These are phyloP conservation scores for Starmerella davenportii DNA, from an alignment of 805 yeast genomes.

Conservation along the genomic window DNA sequence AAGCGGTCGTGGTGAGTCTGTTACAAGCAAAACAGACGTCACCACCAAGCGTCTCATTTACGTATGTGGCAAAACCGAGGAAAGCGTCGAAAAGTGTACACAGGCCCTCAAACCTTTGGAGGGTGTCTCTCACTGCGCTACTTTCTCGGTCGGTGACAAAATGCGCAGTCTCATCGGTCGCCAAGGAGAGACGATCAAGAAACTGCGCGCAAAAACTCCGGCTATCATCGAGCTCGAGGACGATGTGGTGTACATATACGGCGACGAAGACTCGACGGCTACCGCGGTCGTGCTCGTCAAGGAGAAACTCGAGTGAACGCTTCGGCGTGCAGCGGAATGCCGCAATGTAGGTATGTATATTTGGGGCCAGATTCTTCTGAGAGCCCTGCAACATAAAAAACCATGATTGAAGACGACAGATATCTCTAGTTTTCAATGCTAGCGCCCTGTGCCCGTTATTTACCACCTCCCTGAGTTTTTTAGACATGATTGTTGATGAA, in stretches of 20 bases:
- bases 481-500: too few relatives aligned
- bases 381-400: too few relatives aligned
- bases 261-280: background rate
- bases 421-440: too few relatives aligned
- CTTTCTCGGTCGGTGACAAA: slow-evolving; percentile 21
- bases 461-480: too few relatives aligned
- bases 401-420: too few relatives aligned
- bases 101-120: slow-evolving; percentile 30
- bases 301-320: too few relatives aligned
- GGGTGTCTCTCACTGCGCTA: background rate
- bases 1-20: background rate
- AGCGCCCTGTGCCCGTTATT: too few relatives aligned
- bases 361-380: too few relatives aligned
- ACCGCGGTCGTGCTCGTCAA: too few relatives aligned
- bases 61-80: slow-evolving; percentile 34
- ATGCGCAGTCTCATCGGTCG: slow-evolving; percentile 52
- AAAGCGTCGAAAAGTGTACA: slow-evolving; percentile 35
- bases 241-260: background rate
- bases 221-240: slow-evolving; percentile 9
- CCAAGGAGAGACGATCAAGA: slow-evolving; percentile 48
- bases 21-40: background rate
- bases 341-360: too few relatives aligned
- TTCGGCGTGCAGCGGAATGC: too few relatives aligned
- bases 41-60: background rate
- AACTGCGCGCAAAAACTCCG: slow-evolving; percentile 37